Evolutionary conservation across 345 rosid genomes (phyloP).

Genomic region (Eucalyptus rudis): DNA sequence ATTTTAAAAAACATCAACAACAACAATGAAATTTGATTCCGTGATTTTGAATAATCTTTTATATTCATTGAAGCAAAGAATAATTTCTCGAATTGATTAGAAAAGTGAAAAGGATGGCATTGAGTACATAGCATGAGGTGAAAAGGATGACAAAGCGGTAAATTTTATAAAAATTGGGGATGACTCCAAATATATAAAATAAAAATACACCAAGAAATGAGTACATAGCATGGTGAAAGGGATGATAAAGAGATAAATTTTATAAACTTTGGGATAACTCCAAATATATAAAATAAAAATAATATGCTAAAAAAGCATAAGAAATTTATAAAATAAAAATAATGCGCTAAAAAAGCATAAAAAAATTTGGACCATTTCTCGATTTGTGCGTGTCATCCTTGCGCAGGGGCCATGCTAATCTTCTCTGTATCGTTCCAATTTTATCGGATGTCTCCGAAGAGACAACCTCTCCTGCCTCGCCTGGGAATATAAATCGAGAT

Average conservation of each 20-base stretch:
- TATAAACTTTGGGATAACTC: not conserved
- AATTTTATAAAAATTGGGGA: not conserved
- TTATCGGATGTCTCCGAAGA: not conserved
- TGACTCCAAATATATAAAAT: not conserved
- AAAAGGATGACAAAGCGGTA: not conserved
- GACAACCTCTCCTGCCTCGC: fast-evolving
- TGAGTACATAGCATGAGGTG: not conserved
- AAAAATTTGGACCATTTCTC: not conserved
- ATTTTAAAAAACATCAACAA: too few species aligned
- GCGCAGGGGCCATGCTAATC: not conserved
- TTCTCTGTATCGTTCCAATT: not conserved
- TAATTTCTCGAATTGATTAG: not conserved
- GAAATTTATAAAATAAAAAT: not conserved
- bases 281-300: too few species aligned
- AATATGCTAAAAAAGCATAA: not conserved
- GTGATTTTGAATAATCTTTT: not conserved
- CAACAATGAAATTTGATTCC: not conserved
- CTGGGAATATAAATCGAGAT: not conserved
- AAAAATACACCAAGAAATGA: too few species aligned
- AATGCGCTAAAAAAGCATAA: not conserved
- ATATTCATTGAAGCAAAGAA: not conserved
- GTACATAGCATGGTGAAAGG: too few species aligned
- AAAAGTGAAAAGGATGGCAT: not conserved
- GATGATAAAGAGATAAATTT: too few species aligned
- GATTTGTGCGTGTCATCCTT: not conserved